Conservation (phyloP, 768 basidiomycete genomes). For the Phylloporus sp. region DNA sequence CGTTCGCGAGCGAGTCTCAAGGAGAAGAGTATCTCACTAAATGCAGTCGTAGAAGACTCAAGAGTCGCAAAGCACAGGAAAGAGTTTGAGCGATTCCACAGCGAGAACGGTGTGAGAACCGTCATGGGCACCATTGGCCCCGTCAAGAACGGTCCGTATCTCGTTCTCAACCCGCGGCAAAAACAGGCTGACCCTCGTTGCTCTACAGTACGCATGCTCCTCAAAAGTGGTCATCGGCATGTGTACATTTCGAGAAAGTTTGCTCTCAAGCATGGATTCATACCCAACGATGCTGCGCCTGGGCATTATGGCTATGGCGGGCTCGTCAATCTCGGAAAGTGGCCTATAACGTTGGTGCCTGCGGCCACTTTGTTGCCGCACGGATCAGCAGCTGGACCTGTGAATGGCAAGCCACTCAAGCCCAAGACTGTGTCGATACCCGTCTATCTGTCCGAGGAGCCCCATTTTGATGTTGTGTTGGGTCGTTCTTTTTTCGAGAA, state of each 20-base stretch:
- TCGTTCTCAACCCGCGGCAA: conserved; percentile 15
- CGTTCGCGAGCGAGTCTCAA: conserved; percentile 37
- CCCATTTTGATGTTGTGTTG: conserved; percentile 93
- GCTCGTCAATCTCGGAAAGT: conserved; percentile 76
- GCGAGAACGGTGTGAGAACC: conserved; percentile 89
- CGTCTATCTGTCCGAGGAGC: conserved; percentile 91
- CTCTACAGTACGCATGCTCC: conserved; percentile 78
- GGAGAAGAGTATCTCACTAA: conserved; percentile 36
- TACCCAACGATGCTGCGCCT: conserved; percentile 80
- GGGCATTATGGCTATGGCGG: conserved; percentile 95
- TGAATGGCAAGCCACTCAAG: conserved; percentile 12
- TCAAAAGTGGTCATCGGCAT: conserved; percentile 87
- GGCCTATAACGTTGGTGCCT: conserved; percentile 73
- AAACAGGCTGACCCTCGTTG: background rate
- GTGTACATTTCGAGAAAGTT: conserved; percentile 97
- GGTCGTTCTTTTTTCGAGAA: conserved; percentile 84
- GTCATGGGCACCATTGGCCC: conserved; percentile 89
- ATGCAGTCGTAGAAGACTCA: conserved; percentile 32
- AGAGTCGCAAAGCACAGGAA: conserved; percentile 62
- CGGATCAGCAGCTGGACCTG: background rate
- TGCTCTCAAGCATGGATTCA: conserved; percentile 82
- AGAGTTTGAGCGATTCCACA: conserved; percentile 82
- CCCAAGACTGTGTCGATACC: conserved; percentile 45
- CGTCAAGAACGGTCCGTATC: conserved; percentile 66
- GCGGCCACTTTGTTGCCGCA: conserved; percentile 8